Conservation (phyloP, 2,329 filamentous ascomycete species). For the Penicillium hesseltinei region DNA sequence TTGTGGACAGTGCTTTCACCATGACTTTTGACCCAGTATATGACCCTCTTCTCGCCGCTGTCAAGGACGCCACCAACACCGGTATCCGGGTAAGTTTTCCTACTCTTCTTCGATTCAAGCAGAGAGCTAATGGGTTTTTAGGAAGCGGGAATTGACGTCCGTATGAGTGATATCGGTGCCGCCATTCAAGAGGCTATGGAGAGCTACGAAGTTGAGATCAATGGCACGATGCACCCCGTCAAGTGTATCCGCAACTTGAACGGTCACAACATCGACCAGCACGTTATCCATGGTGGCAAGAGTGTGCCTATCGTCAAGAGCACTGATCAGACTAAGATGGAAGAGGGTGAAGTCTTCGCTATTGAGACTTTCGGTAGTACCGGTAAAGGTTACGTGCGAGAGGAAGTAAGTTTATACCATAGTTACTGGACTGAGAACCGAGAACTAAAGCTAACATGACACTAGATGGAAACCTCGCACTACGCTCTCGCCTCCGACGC, state of each 20-base stretch:
- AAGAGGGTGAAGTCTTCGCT: slow-evolving; percentile 91
- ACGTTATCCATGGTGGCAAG: slow-evolving; percentile 87
- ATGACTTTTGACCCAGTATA: slow-evolving; percentile 67
- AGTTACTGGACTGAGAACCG: neutral
- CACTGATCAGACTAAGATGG: slow-evolving; percentile 89
- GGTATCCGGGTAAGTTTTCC: slow-evolving; percentile 62
- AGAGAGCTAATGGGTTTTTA: slow-evolving; percentile 30
- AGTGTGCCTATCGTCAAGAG: slow-evolving; percentile 92
- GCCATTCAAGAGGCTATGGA: slow-evolving; percentile 90
- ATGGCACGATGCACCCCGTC: slow-evolving; percentile 73
- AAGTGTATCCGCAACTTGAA: slow-evolving; percentile 85
- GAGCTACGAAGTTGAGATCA: slow-evolving; percentile 83
- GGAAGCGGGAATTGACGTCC: slow-evolving; percentile 89
- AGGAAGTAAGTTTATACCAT: slow-evolving; percentile 63
- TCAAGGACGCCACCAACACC: slow-evolving; percentile 67
- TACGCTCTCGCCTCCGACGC: slow-evolving; percentile 75
- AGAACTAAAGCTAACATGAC: slow-evolving; percentile 7
- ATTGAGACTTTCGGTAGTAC: slow-evolving; percentile 96
- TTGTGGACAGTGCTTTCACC: slow-evolving; percentile 70
- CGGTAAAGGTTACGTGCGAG: slow-evolving; percentile 80
- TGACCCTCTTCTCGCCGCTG: slow-evolving; percentile 64
- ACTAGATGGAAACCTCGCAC: slow-evolving; percentile 74
- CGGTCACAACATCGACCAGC: slow-evolving; percentile 85
- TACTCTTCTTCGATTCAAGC: neutral
- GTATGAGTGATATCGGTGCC: slow-evolving; percentile 80